phyloP scores from a whole-genome alignment of 352 stramenopile genomes.

The Phytophthora litchii region DNA sequence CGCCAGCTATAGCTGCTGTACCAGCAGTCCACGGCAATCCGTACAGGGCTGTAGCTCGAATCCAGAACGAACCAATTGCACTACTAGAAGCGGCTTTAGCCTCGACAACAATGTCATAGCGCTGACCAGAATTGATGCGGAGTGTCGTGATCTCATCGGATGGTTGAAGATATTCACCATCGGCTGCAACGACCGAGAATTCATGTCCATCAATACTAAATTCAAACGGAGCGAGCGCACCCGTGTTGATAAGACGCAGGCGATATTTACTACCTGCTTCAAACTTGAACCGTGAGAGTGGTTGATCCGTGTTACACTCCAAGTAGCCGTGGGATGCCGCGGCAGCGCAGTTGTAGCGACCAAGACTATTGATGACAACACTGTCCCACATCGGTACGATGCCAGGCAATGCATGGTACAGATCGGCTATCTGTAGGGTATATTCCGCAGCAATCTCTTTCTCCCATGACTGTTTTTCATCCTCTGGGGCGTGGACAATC shows the following conservation, averaged over 20 bases:
- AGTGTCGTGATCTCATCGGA: constrained; percentile 34
- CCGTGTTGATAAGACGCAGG: constrained; percentile 31
- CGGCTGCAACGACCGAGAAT: constrained; percentile 32
- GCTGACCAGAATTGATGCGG: constrained; percentile 37
- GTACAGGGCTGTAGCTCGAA: constrained; percentile 25
- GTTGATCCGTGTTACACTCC: constrained; percentile 27
- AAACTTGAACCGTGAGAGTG: constrained; percentile 26
- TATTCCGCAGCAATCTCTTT: constrained; percentile 26
- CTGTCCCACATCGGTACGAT: constrained; percentile 36
- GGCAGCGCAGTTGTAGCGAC: constrained; percentile 40
- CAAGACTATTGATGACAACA: constrained; percentile 36
- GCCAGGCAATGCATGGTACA: constrained; percentile 30
- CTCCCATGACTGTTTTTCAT: constrained; percentile 20
- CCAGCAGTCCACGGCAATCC: constrained; percentile 34
- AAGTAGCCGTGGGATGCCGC: constrained; percentile 13
- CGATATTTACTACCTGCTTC: constrained; percentile 27
- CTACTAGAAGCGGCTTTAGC: constrained; percentile 16
- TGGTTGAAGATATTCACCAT: constrained; percentile 26
- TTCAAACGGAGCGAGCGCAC: constrained; percentile 31
- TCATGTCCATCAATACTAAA: constrained; percentile 41
- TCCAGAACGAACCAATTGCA: constrained; percentile 29
- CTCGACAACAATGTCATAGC: constrained; percentile 36
- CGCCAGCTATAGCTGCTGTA: constrained; percentile 9
- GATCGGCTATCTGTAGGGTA: constrained; percentile 36
- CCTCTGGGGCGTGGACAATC: constrained; percentile 26